Evolutionary conservation across 2,329 filamentous ascomycete genomes (phyloP).

Genomic region (Bipolaris victoriae): DNA sequence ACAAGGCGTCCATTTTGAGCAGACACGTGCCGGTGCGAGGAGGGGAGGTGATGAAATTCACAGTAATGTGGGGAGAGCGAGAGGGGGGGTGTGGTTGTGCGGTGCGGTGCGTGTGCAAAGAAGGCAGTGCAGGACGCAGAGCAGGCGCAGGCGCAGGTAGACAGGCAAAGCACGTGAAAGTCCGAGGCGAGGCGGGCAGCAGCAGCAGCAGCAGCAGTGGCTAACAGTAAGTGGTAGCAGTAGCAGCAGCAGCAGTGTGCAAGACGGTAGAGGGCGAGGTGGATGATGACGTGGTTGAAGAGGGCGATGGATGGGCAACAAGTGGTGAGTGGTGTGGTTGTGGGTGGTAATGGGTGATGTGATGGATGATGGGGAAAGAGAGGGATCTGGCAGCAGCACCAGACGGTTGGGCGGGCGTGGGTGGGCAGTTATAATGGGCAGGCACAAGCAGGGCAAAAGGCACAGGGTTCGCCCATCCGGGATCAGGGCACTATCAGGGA

Average conservation of each 20-base stretch:
- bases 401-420: conserved; percentile 23
- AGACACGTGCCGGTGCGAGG: conserved; percentile 36
- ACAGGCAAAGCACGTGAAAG: conserved; percentile 29
- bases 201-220: not conserved
- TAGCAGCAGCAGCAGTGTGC: not conserved
- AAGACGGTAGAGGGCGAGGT: not conserved
- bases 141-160: not conserved
- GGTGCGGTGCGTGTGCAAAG: too few species aligned
- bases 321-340: conserved; percentile 4
- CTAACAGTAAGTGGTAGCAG: not conserved
- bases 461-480: conserved; percentile 18
- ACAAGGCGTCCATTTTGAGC: conserved; percentile 52
- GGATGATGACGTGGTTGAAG: conserved; percentile 1
- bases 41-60: conserved; percentile 35
- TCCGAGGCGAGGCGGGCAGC: not conserved
- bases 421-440: conserved; percentile 27
- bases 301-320: too few species aligned
- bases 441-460: conserved; percentile 24
- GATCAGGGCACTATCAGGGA: conserved; percentile 27
- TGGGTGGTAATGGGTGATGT: not conserved
- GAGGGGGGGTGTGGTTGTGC: not conserved
- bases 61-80: conserved; percentile 1
- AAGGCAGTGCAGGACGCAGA: too few species aligned
- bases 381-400: conserved; percentile 18
- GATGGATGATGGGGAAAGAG: not conserved